Evolutionary conservation across 768 basidiomycete genomes (phyloP), one percentile per base, ranked within the genome.

Genomic region (Paxillus rubicundulus): DNA sequence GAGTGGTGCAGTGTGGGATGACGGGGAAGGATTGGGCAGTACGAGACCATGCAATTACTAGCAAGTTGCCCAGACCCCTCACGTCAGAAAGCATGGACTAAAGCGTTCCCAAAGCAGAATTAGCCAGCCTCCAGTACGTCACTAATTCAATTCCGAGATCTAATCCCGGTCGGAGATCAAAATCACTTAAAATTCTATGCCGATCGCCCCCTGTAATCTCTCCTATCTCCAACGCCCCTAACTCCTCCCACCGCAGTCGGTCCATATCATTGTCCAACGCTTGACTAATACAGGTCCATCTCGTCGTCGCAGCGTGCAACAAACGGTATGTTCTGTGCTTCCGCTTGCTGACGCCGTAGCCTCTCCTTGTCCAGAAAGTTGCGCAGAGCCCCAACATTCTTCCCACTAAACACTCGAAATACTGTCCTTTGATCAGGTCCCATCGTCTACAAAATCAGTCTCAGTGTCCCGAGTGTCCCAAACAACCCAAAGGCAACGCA

Each of bases 341-440:
- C 87, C 27, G 82, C 77, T 56, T 81, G 78, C 13, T 77, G 77
- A 38, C 77, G 78, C 44, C 85, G 76, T 58, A 67, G 64, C 45
- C 77, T 79, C 65, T 87, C 86, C 70, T 87, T 86, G 67, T 87
- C 82, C 59, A 96, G 67, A 67, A 89, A 92, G 24, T 68, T 67
- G 41, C 87, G 74, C 12, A 97, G 72, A 3, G 77, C 77, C 12
- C 55, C 62, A 9, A 97, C 74, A 38, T 87, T 89, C 45, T 77
- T 70, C 20, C 86, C 87, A 28, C 77, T 86, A 65, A 90, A 96
- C 36, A 92, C 92, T 58, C 88, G 84, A 68, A 88, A 94, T 7
- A 82, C 81, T 0, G 81, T 76, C 59, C 78, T 75, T 61, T 92
- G 89, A 64, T 82, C 81, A 18, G 74, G 72, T 59, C 85, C 83